Conservation (phyloP, 106 monocot species). For the Dactylorhiza incarnata region DNA sequence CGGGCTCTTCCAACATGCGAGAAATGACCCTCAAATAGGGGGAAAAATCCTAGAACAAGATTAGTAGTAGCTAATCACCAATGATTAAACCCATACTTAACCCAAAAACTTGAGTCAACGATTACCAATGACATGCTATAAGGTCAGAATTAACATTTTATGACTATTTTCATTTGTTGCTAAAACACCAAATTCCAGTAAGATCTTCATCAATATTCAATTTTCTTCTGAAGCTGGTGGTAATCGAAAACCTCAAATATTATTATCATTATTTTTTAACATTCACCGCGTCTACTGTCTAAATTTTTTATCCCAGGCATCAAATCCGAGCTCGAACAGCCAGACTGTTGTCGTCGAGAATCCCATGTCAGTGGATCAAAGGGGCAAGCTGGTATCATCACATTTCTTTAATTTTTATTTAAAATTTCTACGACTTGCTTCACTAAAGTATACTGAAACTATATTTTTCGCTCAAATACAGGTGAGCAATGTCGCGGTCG, state of each 20-base stretch:
- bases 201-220: no score
- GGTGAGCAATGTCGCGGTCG: conserved; percentile 75
- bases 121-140: no score
- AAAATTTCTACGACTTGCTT: background rate
- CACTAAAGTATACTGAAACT: background rate
- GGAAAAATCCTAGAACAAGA: no score
- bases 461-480: conserved; percentile 6
- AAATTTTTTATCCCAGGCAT: background rate
- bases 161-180: no score
- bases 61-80: no score
- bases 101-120: no score
- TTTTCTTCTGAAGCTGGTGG: background rate
- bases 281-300: background rate
- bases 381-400: conserved; percentile 45
- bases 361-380: conserved; percentile 58
- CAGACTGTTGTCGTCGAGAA: conserved; percentile 70
- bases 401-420: conserved; percentile 2
- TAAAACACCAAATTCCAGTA: no score
- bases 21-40: no score
- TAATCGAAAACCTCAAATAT: background rate
- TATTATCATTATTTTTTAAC: background rate
- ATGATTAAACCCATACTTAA: no score
- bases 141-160: no score
- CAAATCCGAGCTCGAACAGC: conserved; percentile 14
- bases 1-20: no score